Base-by-base conservation (phyloP, 371 early-diverging fungal genomes). In the Syncephalastrum sp. region DNA sequence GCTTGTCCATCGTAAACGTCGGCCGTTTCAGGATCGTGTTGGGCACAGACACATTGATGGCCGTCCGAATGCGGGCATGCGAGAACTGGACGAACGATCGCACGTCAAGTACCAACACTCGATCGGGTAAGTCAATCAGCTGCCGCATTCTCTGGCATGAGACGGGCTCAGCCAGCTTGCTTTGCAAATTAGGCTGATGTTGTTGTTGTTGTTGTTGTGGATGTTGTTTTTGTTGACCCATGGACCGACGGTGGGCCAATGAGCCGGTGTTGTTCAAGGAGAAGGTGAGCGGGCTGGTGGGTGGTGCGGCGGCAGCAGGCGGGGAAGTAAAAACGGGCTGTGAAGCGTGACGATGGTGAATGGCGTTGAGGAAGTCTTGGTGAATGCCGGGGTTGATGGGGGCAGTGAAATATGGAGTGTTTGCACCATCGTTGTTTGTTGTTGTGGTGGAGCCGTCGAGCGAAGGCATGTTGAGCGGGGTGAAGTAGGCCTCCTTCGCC, bases 11-110 rank as follows among this genome's bases (percentile, higher is more conserved):
- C 0, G 79, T 75, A 49, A 79, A 86, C 21, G 79, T 79, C 24
- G 78, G 69, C 53, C 86, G 50, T 50, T 75, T 79, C 42, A 86
- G 62, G 1, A 86, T 70, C 24, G 85, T 82, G 46, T 64, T 78
- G 45, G 86, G 84, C 19, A 83, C 65, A 57, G 75, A 77, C 14
- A 86, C 69, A 49, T 75, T 73, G 42, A 86, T 68, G 12, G 83
- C 69, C 3, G 61, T 50, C 38, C 65, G 65, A 27, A 86, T 75
- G 10, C 71, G 69, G 4, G 72, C 70, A 10, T 60, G 68, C 4
- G 78, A 65, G 47, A 67, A 76, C 43, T 79, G 75, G 1, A 69
- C 71, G 56, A 78, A 67, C 0, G 86, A 71, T 15, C 85, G 81
- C 50, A 84, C 77, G 56, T 86, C 86, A 41, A 86, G 57, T 3